Evolutionary conservation across 495 filamentous ascomycete species (phyloP).

Genomic region (Annulohypoxylon maeteangense): DNA sequence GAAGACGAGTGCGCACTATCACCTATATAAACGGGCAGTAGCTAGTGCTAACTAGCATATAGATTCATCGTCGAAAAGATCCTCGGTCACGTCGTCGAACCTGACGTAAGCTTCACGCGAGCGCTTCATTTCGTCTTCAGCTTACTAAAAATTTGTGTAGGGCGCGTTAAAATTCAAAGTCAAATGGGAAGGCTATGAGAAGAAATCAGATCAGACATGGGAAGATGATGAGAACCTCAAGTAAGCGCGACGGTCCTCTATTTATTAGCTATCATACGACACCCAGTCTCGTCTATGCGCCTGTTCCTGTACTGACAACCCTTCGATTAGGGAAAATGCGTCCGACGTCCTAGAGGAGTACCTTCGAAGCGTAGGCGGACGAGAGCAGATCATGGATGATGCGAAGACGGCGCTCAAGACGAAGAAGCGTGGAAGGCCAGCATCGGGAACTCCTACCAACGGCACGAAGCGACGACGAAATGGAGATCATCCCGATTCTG

Average conservation of each 20-base stretch:
- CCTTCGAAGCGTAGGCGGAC: conserved; percentile 59
- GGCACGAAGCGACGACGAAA: conserved; percentile 53
- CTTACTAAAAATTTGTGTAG: conserved; percentile 40
- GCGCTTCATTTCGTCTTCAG: not conserved
- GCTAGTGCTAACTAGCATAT: conserved; percentile 8
- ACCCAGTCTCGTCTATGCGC: not conserved
- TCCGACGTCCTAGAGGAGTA: conserved; percentile 58
- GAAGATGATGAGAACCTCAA: conserved; percentile 68
- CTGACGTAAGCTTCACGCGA: conserved; percentile 52
- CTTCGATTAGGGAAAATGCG: conserved; percentile 53
- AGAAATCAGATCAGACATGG: conserved; percentile 68
- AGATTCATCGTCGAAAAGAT: conserved; percentile 70
- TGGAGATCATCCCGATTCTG: conserved; percentile 49
- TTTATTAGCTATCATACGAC: not conserved
- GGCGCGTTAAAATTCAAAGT: conserved; percentile 61
- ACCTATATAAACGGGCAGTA: not conserved
- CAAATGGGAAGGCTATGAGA: conserved; percentile 72
- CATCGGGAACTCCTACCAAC: conserved; percentile 43
- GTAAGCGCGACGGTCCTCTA: conserved; percentile 46
- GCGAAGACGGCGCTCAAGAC: conserved; percentile 50
- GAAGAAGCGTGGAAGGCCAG: conserved; percentile 60
- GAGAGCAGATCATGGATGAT: conserved; percentile 62
- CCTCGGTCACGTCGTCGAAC: conserved; percentile 60
- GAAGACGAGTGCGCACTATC: conserved; percentile 56
- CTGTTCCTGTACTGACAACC: conserved; percentile 19